phyloP scores from a whole-genome alignment of 2,329 filamentous ascomycete genomes.

The Fusarium paranaense region DNA sequence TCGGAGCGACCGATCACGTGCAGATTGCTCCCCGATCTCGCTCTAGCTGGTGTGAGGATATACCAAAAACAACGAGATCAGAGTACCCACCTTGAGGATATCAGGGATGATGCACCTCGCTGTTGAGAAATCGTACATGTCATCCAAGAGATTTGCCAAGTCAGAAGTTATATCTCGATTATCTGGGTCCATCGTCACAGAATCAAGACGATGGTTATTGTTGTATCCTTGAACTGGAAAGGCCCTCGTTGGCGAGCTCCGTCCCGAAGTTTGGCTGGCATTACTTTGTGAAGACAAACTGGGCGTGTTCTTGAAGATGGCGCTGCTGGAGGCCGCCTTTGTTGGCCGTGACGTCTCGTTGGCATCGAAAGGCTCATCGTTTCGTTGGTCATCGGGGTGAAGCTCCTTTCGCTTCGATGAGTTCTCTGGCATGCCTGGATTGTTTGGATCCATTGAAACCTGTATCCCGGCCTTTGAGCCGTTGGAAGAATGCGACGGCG shows the following conservation, averaged over 20 bases:
- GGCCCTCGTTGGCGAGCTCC: background rate
- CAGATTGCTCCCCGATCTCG: conserved; percentile 1
- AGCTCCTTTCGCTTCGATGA: background rate
- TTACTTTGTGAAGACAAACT: conserved; percentile 3
- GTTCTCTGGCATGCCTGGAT: background rate
- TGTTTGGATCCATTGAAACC: background rate
- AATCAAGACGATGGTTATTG: background rate
- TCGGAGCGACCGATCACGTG: background rate
- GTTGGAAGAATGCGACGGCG: background rate
- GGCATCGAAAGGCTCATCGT: background rate
- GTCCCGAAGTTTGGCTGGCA: background rate
- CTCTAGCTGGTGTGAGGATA: background rate
- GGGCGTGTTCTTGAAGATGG: conserved; percentile 1
- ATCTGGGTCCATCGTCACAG: conserved; percentile 3
- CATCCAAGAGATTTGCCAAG: conserved; percentile 1
- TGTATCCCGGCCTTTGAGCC: background rate
- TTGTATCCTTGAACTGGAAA: background rate
- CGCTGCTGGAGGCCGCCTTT: background rate
- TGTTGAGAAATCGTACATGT: conserved; percentile 4
- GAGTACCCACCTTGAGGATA: background rate
- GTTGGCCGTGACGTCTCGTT: conserved; percentile 2
- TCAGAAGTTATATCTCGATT: background rate
- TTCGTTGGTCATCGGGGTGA: background rate
- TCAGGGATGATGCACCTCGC: conserved; percentile 1
- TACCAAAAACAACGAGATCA: background rate